Base-by-base conservation (phyloP, 2,329 filamentous ascomycete genomes). In the Diaporthe aspalathi region DNA sequence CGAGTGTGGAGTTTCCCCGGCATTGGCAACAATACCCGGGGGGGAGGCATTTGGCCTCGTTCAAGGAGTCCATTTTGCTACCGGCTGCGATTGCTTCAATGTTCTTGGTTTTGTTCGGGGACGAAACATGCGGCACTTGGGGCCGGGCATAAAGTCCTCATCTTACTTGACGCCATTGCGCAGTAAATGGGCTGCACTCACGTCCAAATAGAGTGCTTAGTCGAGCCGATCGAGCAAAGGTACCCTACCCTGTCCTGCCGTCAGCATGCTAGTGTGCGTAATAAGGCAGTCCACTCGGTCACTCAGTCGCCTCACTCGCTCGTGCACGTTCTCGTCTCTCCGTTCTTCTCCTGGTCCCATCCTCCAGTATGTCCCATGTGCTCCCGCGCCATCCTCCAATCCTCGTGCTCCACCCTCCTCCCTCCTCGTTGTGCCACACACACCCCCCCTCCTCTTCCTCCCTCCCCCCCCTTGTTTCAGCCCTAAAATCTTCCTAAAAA, bases 191-290 rank as follows among this genome's bases (percentile, higher is more conserved):
- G 45, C 67, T 50, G 67, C 67, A 50, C 14, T 11, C 60, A 65
- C 45, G 53, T 40, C 53, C 67, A 68, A 60, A 68, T 50, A 68
- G 67, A 60, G 67, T 68, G 67, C 67, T 60, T 68, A 68, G 67
- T 68, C 53, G 67, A 50, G 67, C 29, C 53, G 43, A 57, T 65
- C 45, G 29, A 50, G 60, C 43, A 38, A 38, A 50, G 7, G 16
- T 22, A 50, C 60, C 32, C 32, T n/a, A n/a, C n/a, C 60, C 60
- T 50, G 40, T 67, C 35, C 53, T 68, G 53, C 53, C 5, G 67
- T 38, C 56, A 60, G 56, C 53, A 43, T n/a, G 12, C 45, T 54
- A 68, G 53, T n/a, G 52, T 20, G 43, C 9, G 43, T 2, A 9
- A 5, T 9, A n/a, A 43, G n/a, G 45, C 22, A 65, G 29, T 38